Conservation (phyloP, 345 rosid genomes). For the Eucalyptus polyanthemos region DNA sequence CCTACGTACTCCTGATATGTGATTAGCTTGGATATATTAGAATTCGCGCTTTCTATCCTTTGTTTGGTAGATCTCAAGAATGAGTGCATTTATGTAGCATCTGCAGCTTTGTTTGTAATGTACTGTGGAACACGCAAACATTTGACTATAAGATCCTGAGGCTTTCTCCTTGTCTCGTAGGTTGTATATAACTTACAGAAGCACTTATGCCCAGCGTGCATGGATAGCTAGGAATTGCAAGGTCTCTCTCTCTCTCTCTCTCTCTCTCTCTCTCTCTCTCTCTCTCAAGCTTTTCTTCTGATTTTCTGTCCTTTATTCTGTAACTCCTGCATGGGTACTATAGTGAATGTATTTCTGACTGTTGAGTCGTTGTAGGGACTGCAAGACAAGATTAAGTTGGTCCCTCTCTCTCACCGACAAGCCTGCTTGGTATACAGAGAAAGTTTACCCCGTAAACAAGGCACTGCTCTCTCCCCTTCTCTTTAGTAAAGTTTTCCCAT, state of each 20-base stretch:
- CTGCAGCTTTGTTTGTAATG: background rate
- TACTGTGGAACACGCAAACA: background rate
- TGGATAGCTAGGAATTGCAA: conserved; percentile 87
- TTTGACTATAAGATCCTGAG: background rate
- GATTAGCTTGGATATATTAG: background rate
- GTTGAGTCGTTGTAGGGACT: conserved; percentile 35
- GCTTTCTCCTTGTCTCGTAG: conserved; percentile 4
- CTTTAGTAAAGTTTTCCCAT: background rate
- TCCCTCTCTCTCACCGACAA: conserved; percentile 66
- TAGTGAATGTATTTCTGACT: background rate
- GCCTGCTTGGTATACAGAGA: conserved; percentile 84
- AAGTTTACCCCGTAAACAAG: conserved; percentile 62
- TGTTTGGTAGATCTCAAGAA: background rate
- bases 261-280: too few species aligned
- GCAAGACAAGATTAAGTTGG: conserved; percentile 67
- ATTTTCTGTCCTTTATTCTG: background rate
- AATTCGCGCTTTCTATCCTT: background rate
- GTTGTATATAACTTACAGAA: conserved; percentile 40
- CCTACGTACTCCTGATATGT: background rate
- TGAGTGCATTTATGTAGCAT: background rate
- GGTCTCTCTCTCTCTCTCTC: conserved; percentile 11
- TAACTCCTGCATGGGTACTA: background rate
- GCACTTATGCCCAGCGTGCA: conserved; percentile 82
- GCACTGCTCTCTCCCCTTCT: conserved; percentile 2
- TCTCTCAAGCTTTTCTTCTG: background rate